These are phyloP conservation scores for Dillenia suffruticosa DNA, from an alignment of 164 flowering plant genomes.

Conservation along the genomic window DNA sequence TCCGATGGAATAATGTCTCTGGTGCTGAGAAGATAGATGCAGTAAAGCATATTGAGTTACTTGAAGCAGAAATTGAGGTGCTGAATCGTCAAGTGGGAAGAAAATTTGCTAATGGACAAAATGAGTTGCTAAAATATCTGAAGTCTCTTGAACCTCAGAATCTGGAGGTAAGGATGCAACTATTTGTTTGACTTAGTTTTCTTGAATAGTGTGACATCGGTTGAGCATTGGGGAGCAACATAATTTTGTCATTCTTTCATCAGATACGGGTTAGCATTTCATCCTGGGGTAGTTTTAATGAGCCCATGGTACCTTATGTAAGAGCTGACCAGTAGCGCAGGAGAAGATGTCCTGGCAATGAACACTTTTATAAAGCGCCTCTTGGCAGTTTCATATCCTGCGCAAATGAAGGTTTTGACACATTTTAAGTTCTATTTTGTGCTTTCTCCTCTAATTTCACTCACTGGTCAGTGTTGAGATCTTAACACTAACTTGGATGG, in stretches of 20 bases:
- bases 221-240: too few relatives aligned
- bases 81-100: conserved; percentile 74
- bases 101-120: conserved; percentile 65
- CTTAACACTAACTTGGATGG: too few relatives aligned
- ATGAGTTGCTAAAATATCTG: conserved; percentile 84
- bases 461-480: background rate
- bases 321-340: conserved; percentile 93
- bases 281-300: too few relatives aligned
- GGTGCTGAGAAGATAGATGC: conserved; percentile 94
- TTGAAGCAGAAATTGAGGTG: conserved; percentile 96
- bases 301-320: conserved; percentile 19
- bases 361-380: conserved; percentile 92
- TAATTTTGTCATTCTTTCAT: too few relatives aligned
- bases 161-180: conserved; percentile 53
- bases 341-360: conserved; percentile 97
- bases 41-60: conserved; percentile 81
- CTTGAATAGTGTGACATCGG: too few relatives aligned
- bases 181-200: too few relatives aligned
- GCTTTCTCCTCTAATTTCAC: background rate
- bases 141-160: conserved; percentile 97
- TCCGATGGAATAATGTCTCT: conserved; percentile 89
- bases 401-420: conserved; percentile 74
- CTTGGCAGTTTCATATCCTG: conserved; percentile 77
- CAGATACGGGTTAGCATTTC: too few relatives aligned
- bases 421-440: background rate